Evolutionary conservation across 2,329 filamentous ascomycete genomes (phyloP).

Genomic region (Trichophyton verrucosum): DNA sequence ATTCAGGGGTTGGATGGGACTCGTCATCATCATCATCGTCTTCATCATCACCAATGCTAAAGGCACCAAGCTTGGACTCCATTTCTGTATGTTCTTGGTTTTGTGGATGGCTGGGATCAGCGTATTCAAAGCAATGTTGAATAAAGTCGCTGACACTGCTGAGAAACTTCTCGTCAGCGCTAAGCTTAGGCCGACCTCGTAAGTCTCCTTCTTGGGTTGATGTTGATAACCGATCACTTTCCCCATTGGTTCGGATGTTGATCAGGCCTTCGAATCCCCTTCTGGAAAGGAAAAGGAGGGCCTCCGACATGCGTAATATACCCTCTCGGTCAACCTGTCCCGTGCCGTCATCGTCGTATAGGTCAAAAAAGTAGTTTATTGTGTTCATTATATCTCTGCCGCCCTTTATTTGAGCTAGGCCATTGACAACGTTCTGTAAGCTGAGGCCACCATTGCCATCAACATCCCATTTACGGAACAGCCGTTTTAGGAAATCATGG

Average conservation of each 20-base stretch:
- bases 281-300: conserved; percentile 79
- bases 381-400: conserved; percentile 94
- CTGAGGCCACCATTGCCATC: conserved; percentile 66
- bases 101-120: conserved; percentile 72
- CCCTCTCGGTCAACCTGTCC: conserved; percentile 90
- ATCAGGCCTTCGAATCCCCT: conserved; percentile 68
- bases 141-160: conserved; percentile 94
- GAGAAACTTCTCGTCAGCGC: conserved; percentile 73
- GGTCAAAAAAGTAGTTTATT: conserved; percentile 94
- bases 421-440: conserved; percentile 82
- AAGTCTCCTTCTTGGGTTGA: conserved; percentile 24
- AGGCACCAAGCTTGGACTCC: conserved; percentile 42
- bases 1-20: conserved; percentile 29
- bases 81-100: conserved; percentile 29
- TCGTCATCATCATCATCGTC: conserved; percentile 52
- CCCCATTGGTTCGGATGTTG: conserved; percentile 48
- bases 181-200: conserved; percentile 38
- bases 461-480: conserved; percentile 81
- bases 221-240: conserved; percentile 33
- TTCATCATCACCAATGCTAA: conserved; percentile 64
- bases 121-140: conserved; percentile 91
- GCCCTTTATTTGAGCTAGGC: conserved; percentile 82
- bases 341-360: conserved; percentile 87
- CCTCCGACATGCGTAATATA: conserved; percentile 87
- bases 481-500: conserved; percentile 81